These are phyloP conservation scores for Ciborinia camelliae DNA, from an alignment of 2,329 filamentous ascomycete genomes.

Conservation along the genomic window DNA sequence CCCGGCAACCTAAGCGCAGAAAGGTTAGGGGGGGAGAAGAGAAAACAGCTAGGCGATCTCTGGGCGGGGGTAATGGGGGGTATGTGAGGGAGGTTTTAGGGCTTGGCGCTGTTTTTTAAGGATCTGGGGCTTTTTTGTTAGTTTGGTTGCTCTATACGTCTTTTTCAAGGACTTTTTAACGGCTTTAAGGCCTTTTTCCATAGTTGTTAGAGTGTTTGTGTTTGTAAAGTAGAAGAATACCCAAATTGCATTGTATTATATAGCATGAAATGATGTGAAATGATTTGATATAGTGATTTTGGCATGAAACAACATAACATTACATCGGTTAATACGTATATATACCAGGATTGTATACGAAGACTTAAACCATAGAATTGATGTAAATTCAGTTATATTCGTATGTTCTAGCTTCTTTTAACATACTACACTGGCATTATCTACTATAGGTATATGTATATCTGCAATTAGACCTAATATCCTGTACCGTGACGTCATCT, in stretches of 20 bases:
- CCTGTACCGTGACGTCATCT: too few relatives aligned
- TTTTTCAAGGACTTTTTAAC: neutral
- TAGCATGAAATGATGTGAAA: neutral
- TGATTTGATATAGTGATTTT: accelerated
- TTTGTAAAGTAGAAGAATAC: neutral
- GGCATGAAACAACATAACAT: neutral
- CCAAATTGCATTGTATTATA: neutral
- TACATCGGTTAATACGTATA: neutral
- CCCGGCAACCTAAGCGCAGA: neutral
- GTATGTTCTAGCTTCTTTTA: too few relatives aligned
- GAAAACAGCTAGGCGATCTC: neutral
- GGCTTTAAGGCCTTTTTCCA: neutral
- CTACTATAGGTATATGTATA: too few relatives aligned
- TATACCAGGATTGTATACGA: neutral
- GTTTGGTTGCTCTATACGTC: too few relatives aligned
- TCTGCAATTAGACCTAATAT: too few relatives aligned
- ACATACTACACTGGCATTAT: too few relatives aligned
- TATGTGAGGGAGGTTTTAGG: too few relatives aligned
- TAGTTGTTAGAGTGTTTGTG: neutral
- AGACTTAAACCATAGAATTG: neutral
- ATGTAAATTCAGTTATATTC: neutral
- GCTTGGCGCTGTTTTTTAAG: too few relatives aligned
- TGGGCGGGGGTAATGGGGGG: neutral
- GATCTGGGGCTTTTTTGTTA: accelerated
- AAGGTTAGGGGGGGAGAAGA: neutral